Evolutionary conservation across 192 early-diverging fungal genomes (phyloP), one percentile per base, ranked within the genome.

Genomic region (Backusella parvicylindrica): DNA sequence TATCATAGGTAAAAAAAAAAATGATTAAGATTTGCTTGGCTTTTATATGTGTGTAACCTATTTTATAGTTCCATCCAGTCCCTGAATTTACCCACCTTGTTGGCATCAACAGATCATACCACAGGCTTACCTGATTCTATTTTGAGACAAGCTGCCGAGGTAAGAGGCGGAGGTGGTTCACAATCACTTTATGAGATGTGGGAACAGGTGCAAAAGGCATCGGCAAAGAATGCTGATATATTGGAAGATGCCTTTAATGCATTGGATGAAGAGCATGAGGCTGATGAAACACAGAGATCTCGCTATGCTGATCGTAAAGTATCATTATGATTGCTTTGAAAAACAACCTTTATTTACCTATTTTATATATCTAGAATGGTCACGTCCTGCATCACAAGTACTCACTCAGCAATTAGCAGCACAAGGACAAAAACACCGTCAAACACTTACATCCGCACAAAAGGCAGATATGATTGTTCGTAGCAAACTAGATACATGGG

Each of bases 111-210:
- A 7, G 89, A 93, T 41, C 91, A 94, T 71, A 93, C 93, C 4
- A 85, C 92, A 11, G 92, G 91, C 0, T 66, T 96, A 28, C 96
- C 96, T 36, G 86, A 90, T 2, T 82, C 84, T 3, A 78, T 97
- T 2, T 38, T 96, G 7, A 73, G 87, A 30, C 90, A 91, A 53
- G 90, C 93, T 13, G 88, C 91, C 36, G 95, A 96, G 73, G 87
- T 97, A 23, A 83, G 88, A 31, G 79, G 84, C 0, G 86, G 91
- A 49, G 94, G 95, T 23, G 95, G 95, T 0, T 80, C 84, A n/a
- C 66, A 77, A 6, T 79, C 82, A 6, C 77, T 97, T 7, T 86
- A 91, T 68, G 87, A 88, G 1, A 81, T 89, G 80, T 82, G 91
- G 68, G 88, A 91, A 23, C 90, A 86, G 3, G 82, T 94, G n/a